Conservation (phyloP, 345 rosid genomes). For the Odontarrhena argentea region DNA sequence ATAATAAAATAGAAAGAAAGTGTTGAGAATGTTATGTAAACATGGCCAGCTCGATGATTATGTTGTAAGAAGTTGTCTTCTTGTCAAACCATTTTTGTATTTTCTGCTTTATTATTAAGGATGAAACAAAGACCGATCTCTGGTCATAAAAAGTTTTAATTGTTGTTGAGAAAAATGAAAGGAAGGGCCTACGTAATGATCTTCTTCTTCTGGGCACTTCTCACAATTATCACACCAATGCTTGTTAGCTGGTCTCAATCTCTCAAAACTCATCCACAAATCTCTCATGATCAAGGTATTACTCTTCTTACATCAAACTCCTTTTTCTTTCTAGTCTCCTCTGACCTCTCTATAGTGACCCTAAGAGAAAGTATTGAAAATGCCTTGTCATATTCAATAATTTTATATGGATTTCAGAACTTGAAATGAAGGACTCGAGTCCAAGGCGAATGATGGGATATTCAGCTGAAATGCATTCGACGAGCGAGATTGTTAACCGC, state of each 20-base stretch:
- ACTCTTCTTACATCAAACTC: conserved; percentile 10
- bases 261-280: conserved; percentile 39
- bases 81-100: conserved; percentile 32
- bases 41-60: conserved; percentile 45
- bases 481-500: conserved; percentile 6
- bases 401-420: conserved; percentile 21
- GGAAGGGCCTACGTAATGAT: conserved; percentile 71
- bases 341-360: neutral
- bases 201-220: conserved; percentile 93
- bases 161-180: conserved; percentile 51
- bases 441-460: conserved; percentile 43
- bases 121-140: conserved; percentile 34
- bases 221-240: conserved; percentile 81
- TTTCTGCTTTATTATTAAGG: conserved; percentile 25
- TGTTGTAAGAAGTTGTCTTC: conserved; percentile 40
- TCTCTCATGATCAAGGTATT: conserved; percentile 30
- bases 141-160: neutral
- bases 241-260: conserved; percentile 78
- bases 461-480: conserved; percentile 20
- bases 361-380: neutral
- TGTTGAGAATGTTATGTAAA: conserved; percentile 44
- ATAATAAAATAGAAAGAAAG: conserved; percentile 23
- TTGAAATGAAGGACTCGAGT: conserved; percentile 4
- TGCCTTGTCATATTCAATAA: neutral
- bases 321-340: conserved; percentile 6